Percentiles rank a stretch among this genome's conserved stretches.
These are phyloP conservation scores for Trichothecium sympodiale DNA, from an alignment of 2,329 filamentous ascomycete species.

Conservation along the genomic window DNA sequence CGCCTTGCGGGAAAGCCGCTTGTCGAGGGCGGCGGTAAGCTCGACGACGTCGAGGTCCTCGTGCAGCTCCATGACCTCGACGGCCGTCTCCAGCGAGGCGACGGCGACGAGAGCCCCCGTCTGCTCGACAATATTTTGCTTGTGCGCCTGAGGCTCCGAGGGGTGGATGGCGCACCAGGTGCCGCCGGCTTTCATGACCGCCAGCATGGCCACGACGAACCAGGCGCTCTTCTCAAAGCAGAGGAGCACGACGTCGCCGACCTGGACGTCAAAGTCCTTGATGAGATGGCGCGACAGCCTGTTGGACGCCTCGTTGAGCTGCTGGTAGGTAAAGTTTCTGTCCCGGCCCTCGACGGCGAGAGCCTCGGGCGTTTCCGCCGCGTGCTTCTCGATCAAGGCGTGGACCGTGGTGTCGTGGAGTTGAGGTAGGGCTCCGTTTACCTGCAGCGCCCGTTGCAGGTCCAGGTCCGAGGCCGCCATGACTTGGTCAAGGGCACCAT, in stretches of 20 bases:
- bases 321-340: constrained; percentile 7
- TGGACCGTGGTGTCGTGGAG: no score
- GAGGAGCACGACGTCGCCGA: constrained; percentile 7
- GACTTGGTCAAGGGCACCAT: no score
- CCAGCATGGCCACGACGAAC: constrained; percentile 9
- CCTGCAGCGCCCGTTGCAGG: no score
- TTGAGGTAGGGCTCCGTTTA: no score
- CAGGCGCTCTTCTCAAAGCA: constrained; percentile 10
- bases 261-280: constrained; percentile 8
- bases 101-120: neutral
- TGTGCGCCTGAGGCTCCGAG: neutral
- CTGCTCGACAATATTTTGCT: neutral
- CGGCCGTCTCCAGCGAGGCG: neutral
- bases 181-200: constrained; percentile 11
- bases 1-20: neutral
- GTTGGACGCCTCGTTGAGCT: constrained; percentile 7
- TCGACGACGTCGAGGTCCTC: no score
- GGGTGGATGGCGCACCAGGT: constrained; percentile 12
- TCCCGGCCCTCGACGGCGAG: constrained; percentile 11
- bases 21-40: no score
- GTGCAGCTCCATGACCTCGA: neutral
- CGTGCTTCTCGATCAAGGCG: no score
- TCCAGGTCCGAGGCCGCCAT: no score
- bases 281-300: constrained; percentile 7
- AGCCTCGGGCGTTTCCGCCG: neutral